Evolutionary conservation across 129 eudicot genomes (phyloP).

Genomic region (Arctium minus): DNA sequence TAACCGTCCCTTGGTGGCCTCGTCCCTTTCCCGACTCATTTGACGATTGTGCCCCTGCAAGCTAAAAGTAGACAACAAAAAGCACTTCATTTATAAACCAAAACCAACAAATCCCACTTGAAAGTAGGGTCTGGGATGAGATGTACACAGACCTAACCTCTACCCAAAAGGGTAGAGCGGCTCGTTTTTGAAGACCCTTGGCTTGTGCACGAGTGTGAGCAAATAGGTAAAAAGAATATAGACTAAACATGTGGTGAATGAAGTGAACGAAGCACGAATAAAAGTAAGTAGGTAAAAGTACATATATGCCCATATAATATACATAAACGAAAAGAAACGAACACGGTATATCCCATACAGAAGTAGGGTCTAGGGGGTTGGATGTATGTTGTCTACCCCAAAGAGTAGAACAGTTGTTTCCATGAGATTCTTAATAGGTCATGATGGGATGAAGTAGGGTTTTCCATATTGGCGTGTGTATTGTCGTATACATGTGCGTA

Average conservation of each 20-base stretch:
- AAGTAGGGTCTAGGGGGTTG: neutral
- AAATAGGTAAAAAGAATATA: neutral
- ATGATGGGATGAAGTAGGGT: neutral
- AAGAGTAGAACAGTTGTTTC: neutral
- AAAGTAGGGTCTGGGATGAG: neutral
- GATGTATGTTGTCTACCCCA: neutral
- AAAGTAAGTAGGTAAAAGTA: neutral
- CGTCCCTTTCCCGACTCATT: constrained; percentile 71
- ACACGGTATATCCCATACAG: neutral
- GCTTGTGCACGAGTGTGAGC: neutral
- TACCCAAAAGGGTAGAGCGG: neutral
- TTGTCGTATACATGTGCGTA: neutral
- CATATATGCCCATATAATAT: neutral
- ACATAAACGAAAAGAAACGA: neutral
- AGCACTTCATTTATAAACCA: neutral
- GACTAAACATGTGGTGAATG: neutral
- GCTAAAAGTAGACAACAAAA: constrained; percentile 27
- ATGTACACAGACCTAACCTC: neutral
- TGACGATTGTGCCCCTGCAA: constrained; percentile 47
- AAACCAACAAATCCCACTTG: neutral
- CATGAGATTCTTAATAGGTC: neutral
- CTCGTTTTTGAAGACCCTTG: neutral
- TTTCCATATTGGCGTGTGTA: neutral
- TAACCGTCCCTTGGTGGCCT: constrained; percentile 54
- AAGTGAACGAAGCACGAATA: neutral